Evolutionary conservation across 805 yeast species (phyloP).

Genomic region (Yamadazyma phyllophila): DNA sequence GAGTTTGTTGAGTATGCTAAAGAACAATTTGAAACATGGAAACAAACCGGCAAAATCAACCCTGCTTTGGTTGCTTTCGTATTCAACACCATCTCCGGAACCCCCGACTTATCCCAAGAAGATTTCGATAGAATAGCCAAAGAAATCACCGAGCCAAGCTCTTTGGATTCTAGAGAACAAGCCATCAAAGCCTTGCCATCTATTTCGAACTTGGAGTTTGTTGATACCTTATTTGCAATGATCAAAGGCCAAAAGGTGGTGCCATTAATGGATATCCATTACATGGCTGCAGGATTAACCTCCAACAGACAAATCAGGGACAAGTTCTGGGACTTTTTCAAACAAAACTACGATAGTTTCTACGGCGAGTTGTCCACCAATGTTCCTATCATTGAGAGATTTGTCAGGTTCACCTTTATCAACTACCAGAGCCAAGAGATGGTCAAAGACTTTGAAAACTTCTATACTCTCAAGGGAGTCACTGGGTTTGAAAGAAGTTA

Average conservation of each 20-base stretch:
- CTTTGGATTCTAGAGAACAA: constrained; percentile 59
- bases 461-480: constrained; percentile 30
- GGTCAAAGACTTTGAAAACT: constrained; percentile 27
- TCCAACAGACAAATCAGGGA: constrained; percentile 43
- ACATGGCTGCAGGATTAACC: constrained; percentile 47
- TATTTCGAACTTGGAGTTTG: constrained; percentile 33
- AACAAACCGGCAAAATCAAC: constrained; percentile 25
- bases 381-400: constrained; percentile 51
- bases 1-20: constrained; percentile 36
- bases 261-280: constrained; percentile 60
- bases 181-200: constrained; percentile 57
- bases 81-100: constrained; percentile 41
- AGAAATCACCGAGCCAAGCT: constrained; percentile 50
- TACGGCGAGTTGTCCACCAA: constrained; percentile 45
- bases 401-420: constrained; percentile 37
- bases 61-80: constrained; percentile 47
- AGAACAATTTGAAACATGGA: constrained; percentile 27
- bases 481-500: constrained; percentile 56
- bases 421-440: constrained; percentile 39
- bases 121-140: constrained; percentile 39
- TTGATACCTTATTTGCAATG: constrained; percentile 38
- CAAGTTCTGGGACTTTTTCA: constrained; percentile 50
- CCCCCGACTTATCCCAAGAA: constrained; percentile 26
- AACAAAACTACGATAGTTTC: constrained; percentile 45
- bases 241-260: constrained; percentile 43